A percentile compares a stretch with the other conserved stretches of the same genome.
Conservation (phyloP, 257 asterid species). For the Solanum ahanhuiri region DNA sequence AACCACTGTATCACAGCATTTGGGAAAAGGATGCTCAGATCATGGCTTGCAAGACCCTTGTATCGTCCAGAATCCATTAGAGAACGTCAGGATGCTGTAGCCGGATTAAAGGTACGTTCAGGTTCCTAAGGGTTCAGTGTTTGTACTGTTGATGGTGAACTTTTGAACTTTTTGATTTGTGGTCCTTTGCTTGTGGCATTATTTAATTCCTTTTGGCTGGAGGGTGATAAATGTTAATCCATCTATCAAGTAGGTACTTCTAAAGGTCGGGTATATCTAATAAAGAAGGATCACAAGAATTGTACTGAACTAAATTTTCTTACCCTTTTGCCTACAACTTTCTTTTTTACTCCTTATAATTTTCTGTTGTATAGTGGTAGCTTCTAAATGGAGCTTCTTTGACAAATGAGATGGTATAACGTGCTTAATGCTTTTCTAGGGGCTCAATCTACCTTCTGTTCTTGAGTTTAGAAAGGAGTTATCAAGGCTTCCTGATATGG, state of each 20-base stretch:
- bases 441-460: constrained; percentile 45
- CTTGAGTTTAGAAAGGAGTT: constrained; percentile 80
- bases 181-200: neutral
- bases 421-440: constrained; percentile 29
- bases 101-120: constrained; percentile 60
- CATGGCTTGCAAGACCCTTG: constrained; percentile 94
- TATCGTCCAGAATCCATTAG: constrained; percentile 60
- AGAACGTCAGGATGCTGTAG: constrained; percentile 92
- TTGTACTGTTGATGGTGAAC: neutral
- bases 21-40: constrained; percentile 81
- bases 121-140: constrained; percentile 10
- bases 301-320: neutral
- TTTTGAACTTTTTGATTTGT: neutral
- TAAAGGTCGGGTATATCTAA: neutral
- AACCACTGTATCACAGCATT: constrained; percentile 83
- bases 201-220: neutral
- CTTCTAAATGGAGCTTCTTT: neutral
- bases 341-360: neutral
- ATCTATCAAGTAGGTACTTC: neutral
- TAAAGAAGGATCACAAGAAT: neutral
- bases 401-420: neutral
- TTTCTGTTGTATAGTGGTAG: neutral
- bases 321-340: neutral
- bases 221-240: neutral
- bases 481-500: constrained; percentile 88